Conservation (phyloP, 257 asterid genomes). For the Fraxinus anomala region DNA sequence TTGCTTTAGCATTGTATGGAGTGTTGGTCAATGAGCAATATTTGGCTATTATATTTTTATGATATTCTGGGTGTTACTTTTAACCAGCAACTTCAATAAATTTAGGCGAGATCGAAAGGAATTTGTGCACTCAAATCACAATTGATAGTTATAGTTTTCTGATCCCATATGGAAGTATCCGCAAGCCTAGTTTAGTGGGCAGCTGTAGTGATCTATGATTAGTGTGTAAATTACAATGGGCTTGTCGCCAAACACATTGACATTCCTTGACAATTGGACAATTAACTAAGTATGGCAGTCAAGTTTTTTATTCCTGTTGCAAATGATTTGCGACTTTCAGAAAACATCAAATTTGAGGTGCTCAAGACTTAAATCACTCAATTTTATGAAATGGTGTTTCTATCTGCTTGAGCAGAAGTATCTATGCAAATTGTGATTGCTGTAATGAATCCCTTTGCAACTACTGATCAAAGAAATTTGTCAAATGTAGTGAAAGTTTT, state of each 20-base stretch:
- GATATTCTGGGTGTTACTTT: not conserved
- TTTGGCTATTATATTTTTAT: not conserved
- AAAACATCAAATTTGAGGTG: not conserved
- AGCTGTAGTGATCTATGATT: not conserved
- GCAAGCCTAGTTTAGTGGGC: not conserved
- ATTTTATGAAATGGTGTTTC: conserved; percentile 24
- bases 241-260: not conserved
- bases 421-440: conserved; percentile 9
- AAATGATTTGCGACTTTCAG: not conserved
- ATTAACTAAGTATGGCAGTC: not conserved
- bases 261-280: not conserved
- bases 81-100: not conserved
- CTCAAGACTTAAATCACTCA: not conserved
- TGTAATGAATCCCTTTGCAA: conserved; percentile 20
- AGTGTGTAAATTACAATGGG: not conserved
- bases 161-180: not conserved
- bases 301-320: not conserved
- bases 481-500: conserved; percentile 2
- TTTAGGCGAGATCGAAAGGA: not conserved
- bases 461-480: not conserved
- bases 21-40: not conserved
- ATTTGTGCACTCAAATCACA: not conserved
- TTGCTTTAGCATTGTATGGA: not conserved
- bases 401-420: conserved; percentile 6
- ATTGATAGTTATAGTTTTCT: not conserved